Percentiles rank a stretch among this genome's conserved stretches.
Evolutionary conservation across 495 filamentous ascomycete genomes (phyloP).

Genomic region (Platismatia glauca): DNA sequence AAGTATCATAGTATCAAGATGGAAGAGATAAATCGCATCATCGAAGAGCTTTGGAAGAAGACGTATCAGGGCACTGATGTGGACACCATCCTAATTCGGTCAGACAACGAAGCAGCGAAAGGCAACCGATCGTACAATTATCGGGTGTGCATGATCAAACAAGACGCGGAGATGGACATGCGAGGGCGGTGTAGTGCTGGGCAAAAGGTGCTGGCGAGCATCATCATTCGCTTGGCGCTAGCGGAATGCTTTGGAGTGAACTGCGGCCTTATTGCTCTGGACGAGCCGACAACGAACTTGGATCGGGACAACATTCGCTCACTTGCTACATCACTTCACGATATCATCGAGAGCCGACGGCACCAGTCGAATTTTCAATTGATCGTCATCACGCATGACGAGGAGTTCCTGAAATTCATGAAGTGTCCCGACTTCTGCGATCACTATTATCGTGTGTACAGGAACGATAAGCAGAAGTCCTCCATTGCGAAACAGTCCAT

Average conservation of each 20-base stretch:
- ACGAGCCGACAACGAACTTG: conserved; percentile 97
- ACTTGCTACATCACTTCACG: conserved; percentile 72
- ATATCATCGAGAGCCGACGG: conserved; percentile 77
- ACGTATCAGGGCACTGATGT: conserved; percentile 98
- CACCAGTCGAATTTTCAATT: conserved; percentile 92
- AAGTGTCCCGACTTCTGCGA: conserved; percentile 90
- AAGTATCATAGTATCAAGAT: conserved; percentile 91
- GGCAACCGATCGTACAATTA: conserved; percentile 91
- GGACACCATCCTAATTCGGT: conserved; percentile 89
- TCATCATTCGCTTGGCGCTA: conserved; percentile 94
- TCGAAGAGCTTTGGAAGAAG: conserved; percentile 89
- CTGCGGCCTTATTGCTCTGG: conserved; percentile 92
- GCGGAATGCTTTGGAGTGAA: conserved; percentile 96
- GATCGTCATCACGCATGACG: conserved; percentile 98
- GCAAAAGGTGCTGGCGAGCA: conserved; percentile 91
- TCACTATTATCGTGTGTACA: conserved; percentile 75
- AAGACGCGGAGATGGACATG: conserved; percentile 98
- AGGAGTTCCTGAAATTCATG: conserved; percentile 92
- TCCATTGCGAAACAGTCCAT: conserved; percentile 68
- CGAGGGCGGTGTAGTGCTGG: conserved; percentile 93
- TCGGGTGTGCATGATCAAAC: conserved; percentile 96
- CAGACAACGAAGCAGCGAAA: conserved; percentile 67
- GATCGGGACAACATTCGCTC: conserved; percentile 89
- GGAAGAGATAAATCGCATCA: conserved; percentile 94
- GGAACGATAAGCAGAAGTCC: conserved; percentile 80